phyloP scores from a whole-genome alignment of 495 filamentous ascomycete genomes.

The Cercophora samala region DNA sequence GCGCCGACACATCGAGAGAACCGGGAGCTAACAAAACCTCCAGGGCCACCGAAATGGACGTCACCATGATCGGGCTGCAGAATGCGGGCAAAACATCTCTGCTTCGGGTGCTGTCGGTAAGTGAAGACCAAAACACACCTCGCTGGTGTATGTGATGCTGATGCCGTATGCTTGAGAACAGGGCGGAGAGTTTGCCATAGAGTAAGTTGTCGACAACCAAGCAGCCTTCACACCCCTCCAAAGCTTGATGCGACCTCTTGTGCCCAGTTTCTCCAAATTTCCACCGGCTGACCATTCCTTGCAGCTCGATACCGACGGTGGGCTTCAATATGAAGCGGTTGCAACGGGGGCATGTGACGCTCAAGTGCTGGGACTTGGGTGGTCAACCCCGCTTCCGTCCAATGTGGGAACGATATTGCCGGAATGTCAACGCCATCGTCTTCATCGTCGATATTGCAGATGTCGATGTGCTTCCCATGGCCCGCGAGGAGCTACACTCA shows the following conservation, averaged over 20 bases:
- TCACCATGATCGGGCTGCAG: constrained; percentile 98
- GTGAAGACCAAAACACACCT: constrained; percentile 39
- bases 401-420: constrained; percentile 99
- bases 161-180: constrained; percentile 37
- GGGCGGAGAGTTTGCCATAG: constrained; percentile 98
- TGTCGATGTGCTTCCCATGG: constrained; percentile 71
- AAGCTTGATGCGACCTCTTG: constrained; percentile 9
- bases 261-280: constrained; percentile 18
- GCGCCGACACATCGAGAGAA: constrained; percentile 1
- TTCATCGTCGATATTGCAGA: constrained; percentile 91
- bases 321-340: constrained; percentile 99
- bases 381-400: constrained; percentile 95
- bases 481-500: constrained; percentile 85
- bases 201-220: constrained; percentile 62
- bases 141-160: constrained; percentile 11
- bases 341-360: constrained; percentile 95
- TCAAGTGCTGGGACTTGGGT: constrained; percentile 99
- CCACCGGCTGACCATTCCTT: constrained; percentile 42
- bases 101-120: constrained; percentile 86
- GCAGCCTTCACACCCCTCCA: constrained; percentile 12
- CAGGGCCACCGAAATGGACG: constrained; percentile 99
- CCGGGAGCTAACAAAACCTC: constrained; percentile 26
- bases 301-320: constrained; percentile 94
- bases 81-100: constrained; percentile 98
- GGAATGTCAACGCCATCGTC: constrained; percentile 95